Evolutionary conservation across 768 basidiomycete genomes (phyloP).

Genomic region (Auricularia sp.): DNA sequence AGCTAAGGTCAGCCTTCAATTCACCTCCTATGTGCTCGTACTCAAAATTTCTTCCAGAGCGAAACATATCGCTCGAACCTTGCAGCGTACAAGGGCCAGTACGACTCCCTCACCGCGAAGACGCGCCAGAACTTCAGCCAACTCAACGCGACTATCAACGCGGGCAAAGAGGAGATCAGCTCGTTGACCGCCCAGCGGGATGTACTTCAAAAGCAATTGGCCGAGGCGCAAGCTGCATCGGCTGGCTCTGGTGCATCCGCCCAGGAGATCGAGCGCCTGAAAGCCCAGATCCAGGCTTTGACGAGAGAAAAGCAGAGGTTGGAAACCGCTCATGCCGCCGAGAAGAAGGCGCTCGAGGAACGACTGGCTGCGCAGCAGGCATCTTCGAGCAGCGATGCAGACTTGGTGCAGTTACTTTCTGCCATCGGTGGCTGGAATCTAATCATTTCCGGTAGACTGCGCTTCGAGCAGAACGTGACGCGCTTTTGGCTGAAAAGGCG

Average conservation of each 20-base stretch:
- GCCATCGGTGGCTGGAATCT: slow-evolving; percentile 6
- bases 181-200: slow-evolving; percentile 25
- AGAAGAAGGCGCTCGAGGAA: slow-evolving; percentile 1
- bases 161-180: slow-evolving; percentile 8
- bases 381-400: background rate
- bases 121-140: slow-evolving; percentile 10
- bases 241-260: slow-evolving; percentile 6
- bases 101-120: background rate
- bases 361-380: background rate
- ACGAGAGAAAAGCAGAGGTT: slow-evolving; percentile 10
- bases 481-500: slow-evolving; percentile 50
- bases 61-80: background rate
- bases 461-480: slow-evolving; percentile 51
- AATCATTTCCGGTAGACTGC: slow-evolving; percentile 24
- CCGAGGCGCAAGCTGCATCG: slow-evolving; percentile 27
- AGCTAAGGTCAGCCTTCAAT: background rate
- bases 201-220: slow-evolving; percentile 28
- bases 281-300: background rate
- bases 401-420: background rate
- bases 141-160: slow-evolving; percentile 11
- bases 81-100: background rate
- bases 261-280: background rate
- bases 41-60: background rate
- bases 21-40: too few relatives aligned
- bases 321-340: slow-evolving; percentile 10